Evolutionary conservation across 257 asterid genomes (phyloP), one percentile per base, ranked within the genome.

Genomic region (Osmanthus fragrans): DNA sequence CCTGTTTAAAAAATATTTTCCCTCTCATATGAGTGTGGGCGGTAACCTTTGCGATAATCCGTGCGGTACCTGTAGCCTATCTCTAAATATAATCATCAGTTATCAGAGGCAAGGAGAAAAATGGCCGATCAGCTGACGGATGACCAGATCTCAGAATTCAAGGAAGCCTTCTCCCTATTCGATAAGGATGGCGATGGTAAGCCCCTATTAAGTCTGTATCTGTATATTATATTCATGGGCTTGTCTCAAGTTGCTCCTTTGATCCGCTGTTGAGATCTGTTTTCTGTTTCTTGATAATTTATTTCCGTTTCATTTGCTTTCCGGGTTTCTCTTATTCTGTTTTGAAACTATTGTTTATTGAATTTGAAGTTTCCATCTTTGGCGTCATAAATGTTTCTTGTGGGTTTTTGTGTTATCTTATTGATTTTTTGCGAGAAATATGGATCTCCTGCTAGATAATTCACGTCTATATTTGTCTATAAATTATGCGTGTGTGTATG

Each of bases 141-240:
- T 68, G 86, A 83, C 71, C 89, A 86, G 87, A 83, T 83, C 87
- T 83, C 85, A 32, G 87, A 86, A 81, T 86, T 86, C 81, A 86
- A 83, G 86, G 89, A 86, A 76, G 89, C 89, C 9, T 86, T 86
- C 77, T 81, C 87, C 39, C 87, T 86, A 45, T 86, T 86, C 77
- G 89, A 86, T 83, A 86, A 86, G 82, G 87, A 86, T 73, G 89
- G 89, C 68, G 86, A 85, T 71, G 89, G 89, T 85, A 70, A 77
- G 89, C 75, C 76, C 76, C 32, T 16, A 7, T 49, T 16, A 16
- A 18, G 25, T 78, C 74, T 32, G 32, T 77, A 39, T 74, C 66
- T 77, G 45, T 76, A 29, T 39, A 37, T 1, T 73, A 4, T 16
- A 25, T 73, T 13, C 74, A 7, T 33, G 0, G 23, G 33, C 80